Evolutionary conservation across 257 asterid species (phyloP), one percentile per base, ranked within the genome.

Genomic region (Solanum boliviense): DNA sequence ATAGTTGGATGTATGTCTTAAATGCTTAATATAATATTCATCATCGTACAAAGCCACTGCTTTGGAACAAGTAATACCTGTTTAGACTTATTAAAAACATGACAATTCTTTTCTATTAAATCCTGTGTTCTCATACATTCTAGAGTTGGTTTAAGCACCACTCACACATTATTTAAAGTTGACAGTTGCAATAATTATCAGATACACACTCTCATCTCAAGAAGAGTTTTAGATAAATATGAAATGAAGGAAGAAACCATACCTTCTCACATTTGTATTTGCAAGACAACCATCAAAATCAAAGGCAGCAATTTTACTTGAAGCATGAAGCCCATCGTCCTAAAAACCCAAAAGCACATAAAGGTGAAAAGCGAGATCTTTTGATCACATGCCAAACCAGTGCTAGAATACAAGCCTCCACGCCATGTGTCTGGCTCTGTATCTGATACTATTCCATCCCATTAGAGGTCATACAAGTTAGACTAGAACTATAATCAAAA

Each of bases 261-360:
- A 97, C 99, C 93, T 95, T 88, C 85, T 94, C 91, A 97, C 98
- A 58, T 95, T 91, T 88, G 98, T 95, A 81, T 93, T 95, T 9
- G 95, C 99, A 83, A 95, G 97, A 88, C 98, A 95, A 87, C 99
- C 99, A 90, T 97, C 99, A 92, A 97, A 97, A 93, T 97, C 99
- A 92, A 97, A 97, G 68, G 99, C 99, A n/a, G 98, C 99, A 88
- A 97, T 95, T 89, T 94, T 95, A 70, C 48, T 79, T 44, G 99
- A 97, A 90, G 94, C 99, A 23, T 81, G 95, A 89, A 95, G 96
- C 58, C 92, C 96, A n/a, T 95, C 98, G 73, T 90, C 99, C 99
- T 95, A 83, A 58, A 87, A 89, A 73, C 74, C 62, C 2, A 67
- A 62, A 48, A 8, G 12, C 5, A 31, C 27, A 86, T 12, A 31